phyloP scores from a whole-genome alignment of 176 grass and related monocot species.

The Pontederia crassipes region DNA sequence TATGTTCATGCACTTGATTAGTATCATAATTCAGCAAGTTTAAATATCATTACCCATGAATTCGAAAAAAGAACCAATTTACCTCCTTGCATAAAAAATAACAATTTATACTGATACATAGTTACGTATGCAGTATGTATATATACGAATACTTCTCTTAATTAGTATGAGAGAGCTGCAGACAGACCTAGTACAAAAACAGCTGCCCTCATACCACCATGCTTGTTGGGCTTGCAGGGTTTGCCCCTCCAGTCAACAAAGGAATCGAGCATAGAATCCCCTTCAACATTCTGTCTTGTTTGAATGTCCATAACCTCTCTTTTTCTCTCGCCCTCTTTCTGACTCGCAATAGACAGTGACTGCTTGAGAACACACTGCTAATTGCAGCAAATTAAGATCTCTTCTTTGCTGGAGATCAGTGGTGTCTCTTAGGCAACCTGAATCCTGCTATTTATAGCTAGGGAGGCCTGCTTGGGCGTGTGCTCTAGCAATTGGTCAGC shows the following conservation, averaged over 20 bases:
- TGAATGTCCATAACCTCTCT: not conserved
- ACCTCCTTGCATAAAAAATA: not conserved
- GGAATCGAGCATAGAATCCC: slow-evolving; percentile 8
- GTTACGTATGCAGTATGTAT: not conserved
- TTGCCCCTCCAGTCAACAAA: slow-evolving; percentile 72
- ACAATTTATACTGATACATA: not conserved
- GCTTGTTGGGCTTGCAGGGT: slow-evolving; percentile 40
- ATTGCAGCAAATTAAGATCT: not conserved
- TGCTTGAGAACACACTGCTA: not conserved
- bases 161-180: slow-evolving; percentile 7
- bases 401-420: too few relatives aligned
- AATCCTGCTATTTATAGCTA: too few relatives aligned
- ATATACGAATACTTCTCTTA: not conserved
- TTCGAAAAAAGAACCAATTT: not conserved
- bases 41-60: not conserved
- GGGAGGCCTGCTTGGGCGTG: not conserved
- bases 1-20: not conserved
- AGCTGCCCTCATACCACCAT: slow-evolving; percentile 80
- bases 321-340: not conserved
- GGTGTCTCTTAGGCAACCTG: too few relatives aligned
- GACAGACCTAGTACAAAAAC: slow-evolving; percentile 68
- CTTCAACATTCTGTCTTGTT: not conserved
- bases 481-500: not conserved
- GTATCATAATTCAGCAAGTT: not conserved
- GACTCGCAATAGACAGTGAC: slow-evolving; percentile 17